Evolutionary conservation across 305 asterid species (phyloP), one percentile per base, ranked within the genome.

Genomic region (Rubia tinctorum): DNA sequence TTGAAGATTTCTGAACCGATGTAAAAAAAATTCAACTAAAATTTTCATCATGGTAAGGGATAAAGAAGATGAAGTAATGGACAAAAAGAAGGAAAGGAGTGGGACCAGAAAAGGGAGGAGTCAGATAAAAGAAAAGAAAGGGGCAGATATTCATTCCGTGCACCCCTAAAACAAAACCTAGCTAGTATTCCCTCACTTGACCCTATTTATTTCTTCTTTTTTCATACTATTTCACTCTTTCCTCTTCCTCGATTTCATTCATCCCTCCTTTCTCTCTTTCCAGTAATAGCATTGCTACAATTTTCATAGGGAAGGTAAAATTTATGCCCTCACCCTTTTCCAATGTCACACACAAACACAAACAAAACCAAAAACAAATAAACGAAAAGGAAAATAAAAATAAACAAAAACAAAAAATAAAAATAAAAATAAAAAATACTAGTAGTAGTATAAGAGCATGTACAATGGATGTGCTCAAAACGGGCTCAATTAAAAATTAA

Each of bases 291-390:
- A 84, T 86, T 83, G 89, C 82, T 83, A 86, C 86, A 84, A 84
- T 82, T 89, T 87, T 90, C 96, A 84, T 91, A 76, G 98, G 96
- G 95, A 91, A 93, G 95, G 95, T 86, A 90, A 90, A 83, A 76
- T 81, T 78, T 84, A 40, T 12, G n/a, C 10, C 67, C 66, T 60
- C 37, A 11, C 39, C 66, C 17, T 25, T 60, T 60, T 14, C 43
- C 68, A 30, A 64, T 34, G 76, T 81, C 82, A 53, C 11, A 71
- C 78, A 62, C 84, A 76, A 2, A 59, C 20, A 11, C 25, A 0
- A 23, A 25, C n/a, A n/a, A n/a, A n/a, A n/a, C n/a, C n/a, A n/a
- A n/a, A n/a, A n/a, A n/a, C n/a, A n/a, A n/a, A n/a, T n/a, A 44
- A 30, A 1, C 34, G 3, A 3, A 30, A 30, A 30, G 1, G 3